phyloP scores from a whole-genome alignment of 768 basidiomycete species.

The Naganishia vaughanmartiniae region DNA sequence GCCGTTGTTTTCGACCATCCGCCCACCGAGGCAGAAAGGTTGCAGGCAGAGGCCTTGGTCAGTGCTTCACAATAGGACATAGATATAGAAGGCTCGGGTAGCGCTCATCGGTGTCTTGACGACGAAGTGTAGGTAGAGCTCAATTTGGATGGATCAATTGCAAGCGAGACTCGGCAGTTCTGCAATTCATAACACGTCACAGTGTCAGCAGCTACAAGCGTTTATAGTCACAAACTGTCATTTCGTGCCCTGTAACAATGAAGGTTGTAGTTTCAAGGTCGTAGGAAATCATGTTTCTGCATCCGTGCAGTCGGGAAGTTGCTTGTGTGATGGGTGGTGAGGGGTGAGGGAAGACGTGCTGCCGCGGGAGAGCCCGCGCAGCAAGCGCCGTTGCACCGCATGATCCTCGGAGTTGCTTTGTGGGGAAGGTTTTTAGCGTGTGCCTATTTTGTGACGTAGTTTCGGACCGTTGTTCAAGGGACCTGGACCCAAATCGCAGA shows the following conservation, averaged over 20 bases:
- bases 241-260: not conserved
- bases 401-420: conserved; percentile 1
- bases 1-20: conserved; percentile 49
- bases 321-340: not conserved
- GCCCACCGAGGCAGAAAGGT: conserved; percentile 40
- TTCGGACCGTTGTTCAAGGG: not conserved
- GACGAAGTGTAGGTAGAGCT: too few relatives aligned
- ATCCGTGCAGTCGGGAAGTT: not conserved
- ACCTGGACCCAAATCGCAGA: not conserved
- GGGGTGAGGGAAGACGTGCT: not conserved
- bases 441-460: conserved; percentile 2
- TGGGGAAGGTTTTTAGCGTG: not conserved
- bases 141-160: too few relatives aligned
- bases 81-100: not conserved
- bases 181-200: too few relatives aligned
- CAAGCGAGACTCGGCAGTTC: too few relatives aligned
- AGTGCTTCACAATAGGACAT: not conserved
- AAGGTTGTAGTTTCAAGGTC: not conserved
- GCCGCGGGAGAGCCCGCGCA: not conserved
- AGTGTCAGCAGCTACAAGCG: too few relatives aligned
- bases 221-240: too few relatives aligned
- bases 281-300: not conserved
- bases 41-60: conserved; percentile 28
- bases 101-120: too few relatives aligned
- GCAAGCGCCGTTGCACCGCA: not conserved